These are phyloP conservation scores for Aspergillus fumigatus DNA, from an alignment of 2,329 filamentous ascomycete species.

Conservation along the genomic window DNA sequence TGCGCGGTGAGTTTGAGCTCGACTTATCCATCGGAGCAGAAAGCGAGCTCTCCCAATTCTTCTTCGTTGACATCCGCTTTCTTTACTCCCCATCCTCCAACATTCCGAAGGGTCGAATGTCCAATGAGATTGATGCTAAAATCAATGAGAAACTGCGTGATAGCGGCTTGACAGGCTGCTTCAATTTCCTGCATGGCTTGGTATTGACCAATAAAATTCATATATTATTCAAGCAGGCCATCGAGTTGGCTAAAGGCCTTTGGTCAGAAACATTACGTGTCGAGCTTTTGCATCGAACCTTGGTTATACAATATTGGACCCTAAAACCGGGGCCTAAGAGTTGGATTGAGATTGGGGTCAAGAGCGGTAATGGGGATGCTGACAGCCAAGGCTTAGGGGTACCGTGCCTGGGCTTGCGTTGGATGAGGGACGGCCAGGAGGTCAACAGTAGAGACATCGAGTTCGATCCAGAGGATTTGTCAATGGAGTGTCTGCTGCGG, in stretches of 20 bases:
- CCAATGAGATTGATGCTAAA: conserved; percentile 62
- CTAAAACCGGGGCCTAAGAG: conserved; percentile 68
- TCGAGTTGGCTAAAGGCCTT: conserved; percentile 61
- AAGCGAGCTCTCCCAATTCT: conserved; percentile 77
- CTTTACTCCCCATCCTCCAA: conserved; percentile 68
- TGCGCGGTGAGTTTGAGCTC: conserved; percentile 82
- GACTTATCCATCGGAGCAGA: conserved; percentile 89
- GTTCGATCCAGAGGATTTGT: conserved; percentile 64
- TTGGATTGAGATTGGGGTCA: conserved; percentile 84
- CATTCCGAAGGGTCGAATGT: conserved; percentile 58
- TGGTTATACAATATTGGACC: conserved; percentile 90
- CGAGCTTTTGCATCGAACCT: conserved; percentile 72
- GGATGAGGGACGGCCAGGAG: conserved; percentile 80
- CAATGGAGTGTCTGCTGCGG: conserved; percentile 68
- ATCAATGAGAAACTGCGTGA: conserved; percentile 67
- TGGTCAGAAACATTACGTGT: conserved; percentile 78
- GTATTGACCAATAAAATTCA: conserved; percentile 86
- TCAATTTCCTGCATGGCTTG: conserved; percentile 81
- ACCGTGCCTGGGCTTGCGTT: conserved; percentile 52
- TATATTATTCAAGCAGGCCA: conserved; percentile 72
- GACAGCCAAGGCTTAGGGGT: conserved; percentile 14
- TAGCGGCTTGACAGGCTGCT: conserved; percentile 73
- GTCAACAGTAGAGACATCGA: conserved; percentile 63
- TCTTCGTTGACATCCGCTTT: conserved; percentile 89
- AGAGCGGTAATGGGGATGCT: conserved; percentile 19